These are phyloP conservation scores for Erysimum cheiri DNA, from an alignment of 441 rosid species.

Conservation along the genomic window DNA sequence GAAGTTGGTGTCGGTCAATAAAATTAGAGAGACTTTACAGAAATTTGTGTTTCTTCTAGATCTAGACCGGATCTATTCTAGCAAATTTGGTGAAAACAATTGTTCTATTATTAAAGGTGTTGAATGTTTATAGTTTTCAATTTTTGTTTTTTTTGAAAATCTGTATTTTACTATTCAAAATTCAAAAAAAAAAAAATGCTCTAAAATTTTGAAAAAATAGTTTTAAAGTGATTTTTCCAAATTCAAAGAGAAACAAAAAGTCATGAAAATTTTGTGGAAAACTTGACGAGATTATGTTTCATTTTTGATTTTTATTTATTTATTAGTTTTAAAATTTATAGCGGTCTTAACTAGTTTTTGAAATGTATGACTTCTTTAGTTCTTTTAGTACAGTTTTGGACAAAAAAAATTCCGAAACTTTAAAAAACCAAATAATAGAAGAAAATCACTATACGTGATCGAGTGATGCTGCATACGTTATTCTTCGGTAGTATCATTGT, in stretches of 20 bases:
- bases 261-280: no score
- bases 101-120: no score
- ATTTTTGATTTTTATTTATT: no score
- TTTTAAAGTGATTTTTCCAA: no score
- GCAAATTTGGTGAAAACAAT: background rate
- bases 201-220: no score
- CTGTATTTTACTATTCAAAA: no score
- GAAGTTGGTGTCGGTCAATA: background rate
- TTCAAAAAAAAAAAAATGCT: no score
- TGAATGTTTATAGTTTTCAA: no score
- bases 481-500: background rate
- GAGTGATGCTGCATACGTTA: background rate
- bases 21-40: background rate
- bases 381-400: background rate
- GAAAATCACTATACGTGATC: background rate
- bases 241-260: no score
- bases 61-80: background rate
- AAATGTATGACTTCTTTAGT: background rate
- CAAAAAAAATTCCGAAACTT: background rate
- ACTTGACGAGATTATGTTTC: no score
- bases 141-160: no score
- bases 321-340: background rate
- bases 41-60: background rate
- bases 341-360: background rate
- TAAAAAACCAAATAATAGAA: background rate